Percentiles rank a stretch among this genome's conserved stretches.
Evolutionary conservation across 805 yeast species (phyloP).

Genomic region (Lipomyces yamanashiensis): DNA sequence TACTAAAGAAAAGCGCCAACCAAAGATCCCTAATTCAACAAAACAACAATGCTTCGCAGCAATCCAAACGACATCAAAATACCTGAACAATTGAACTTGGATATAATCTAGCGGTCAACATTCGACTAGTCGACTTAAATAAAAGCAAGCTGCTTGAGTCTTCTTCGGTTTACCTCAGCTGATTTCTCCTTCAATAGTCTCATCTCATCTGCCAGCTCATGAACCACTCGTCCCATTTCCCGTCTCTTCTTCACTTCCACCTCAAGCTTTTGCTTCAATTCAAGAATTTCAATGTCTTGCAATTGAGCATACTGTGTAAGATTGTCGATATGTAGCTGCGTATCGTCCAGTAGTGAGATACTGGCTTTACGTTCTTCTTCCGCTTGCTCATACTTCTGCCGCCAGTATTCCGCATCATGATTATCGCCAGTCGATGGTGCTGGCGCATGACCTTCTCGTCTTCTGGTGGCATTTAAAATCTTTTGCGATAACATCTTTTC

Average conservation of each 20-base stretch:
- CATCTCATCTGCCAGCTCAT: slow-evolving; percentile 21
- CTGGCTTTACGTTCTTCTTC: slow-evolving; percentile 14
- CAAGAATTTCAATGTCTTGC: slow-evolving; percentile 13
- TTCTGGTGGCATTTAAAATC: background rate
- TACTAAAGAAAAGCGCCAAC: background rate
- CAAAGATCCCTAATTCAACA: slow-evolving; percentile 1
- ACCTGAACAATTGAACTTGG: background rate
- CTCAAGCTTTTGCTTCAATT: slow-evolving; percentile 14
- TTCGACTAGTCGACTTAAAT: background rate
- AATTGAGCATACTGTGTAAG: slow-evolving; percentile 18
- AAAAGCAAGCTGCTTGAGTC: slow-evolving; percentile 11
- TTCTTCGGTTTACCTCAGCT: slow-evolving; percentile 15
- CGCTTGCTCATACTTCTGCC: slow-evolving; percentile 15
- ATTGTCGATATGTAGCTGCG: slow-evolving; percentile 19
- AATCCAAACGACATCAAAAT: background rate
- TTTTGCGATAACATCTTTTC: slow-evolving; percentile 14
- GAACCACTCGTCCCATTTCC: slow-evolving; percentile 10
- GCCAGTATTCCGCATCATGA: slow-evolving; percentile 18
- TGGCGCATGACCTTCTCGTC: background rate
- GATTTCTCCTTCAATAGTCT: slow-evolving; percentile 15
- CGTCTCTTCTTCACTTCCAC: slow-evolving; percentile 7
- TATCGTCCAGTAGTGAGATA: slow-evolving; percentile 14
- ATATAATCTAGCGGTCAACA: background rate
- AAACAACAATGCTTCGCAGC: background rate
- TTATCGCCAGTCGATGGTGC: background rate